phyloP scores from a whole-genome alignment of 257 asterid species.

The Jasminum sambac region DNA sequence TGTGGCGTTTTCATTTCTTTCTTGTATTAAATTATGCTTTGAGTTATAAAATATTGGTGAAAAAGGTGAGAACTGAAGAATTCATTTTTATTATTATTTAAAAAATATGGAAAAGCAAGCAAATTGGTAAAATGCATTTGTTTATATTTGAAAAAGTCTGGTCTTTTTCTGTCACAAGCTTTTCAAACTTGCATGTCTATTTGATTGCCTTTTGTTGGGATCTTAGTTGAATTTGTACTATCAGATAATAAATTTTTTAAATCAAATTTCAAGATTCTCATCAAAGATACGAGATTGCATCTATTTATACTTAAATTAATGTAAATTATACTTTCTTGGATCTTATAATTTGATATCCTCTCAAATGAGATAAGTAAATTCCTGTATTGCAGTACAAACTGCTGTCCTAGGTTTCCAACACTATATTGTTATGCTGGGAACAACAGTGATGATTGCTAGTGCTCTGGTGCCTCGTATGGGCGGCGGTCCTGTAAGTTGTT shows the following conservation, averaged over 20 bases:
- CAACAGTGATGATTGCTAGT: constrained; percentile 76
- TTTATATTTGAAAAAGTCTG: constrained; percentile 13
- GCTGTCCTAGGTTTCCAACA: constrained; percentile 80
- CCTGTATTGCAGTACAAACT: constrained; percentile 66
- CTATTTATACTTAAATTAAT: background rate
- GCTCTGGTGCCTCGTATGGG: constrained; percentile 92
- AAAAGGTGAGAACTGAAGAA: constrained; percentile 2
- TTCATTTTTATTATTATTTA: background rate
- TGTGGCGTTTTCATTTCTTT: background rate
- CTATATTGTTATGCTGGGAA: constrained; percentile 96
- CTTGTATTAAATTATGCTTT: background rate
- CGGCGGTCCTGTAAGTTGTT: constrained; percentile 68
- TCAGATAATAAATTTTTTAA: background rate
- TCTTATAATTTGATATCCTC: constrained; percentile 5
- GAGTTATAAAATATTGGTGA: constrained; percentile 14
- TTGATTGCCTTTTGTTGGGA: constrained; percentile 13
- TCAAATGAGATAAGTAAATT: background rate
- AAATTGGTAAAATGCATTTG: background rate
- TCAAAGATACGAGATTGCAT: background rate
- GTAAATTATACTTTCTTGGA: constrained; percentile 6
- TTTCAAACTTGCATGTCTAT: constrained; percentile 19
- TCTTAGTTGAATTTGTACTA: constrained; percentile 23
- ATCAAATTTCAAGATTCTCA: constrained; percentile 1
- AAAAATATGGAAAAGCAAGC: background rate
- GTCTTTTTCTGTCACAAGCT: constrained; percentile 16